phyloP scores from a whole-genome alignment of 148 eudicot species.

The Cornus suecica region DNA sequence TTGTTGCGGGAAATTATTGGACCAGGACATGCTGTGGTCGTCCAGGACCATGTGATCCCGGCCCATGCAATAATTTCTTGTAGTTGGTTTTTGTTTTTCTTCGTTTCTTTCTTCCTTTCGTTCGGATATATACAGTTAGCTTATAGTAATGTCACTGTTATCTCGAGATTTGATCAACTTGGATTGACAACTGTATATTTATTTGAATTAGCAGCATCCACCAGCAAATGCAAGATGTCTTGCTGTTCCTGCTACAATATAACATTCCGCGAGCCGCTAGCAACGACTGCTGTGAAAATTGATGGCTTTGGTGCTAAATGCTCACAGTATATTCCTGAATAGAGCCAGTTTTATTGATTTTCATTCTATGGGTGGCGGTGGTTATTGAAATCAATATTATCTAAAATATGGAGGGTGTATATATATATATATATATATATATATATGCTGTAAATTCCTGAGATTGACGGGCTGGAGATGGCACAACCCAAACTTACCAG shows the following conservation, averaged over 20 bases:
- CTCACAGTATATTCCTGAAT: neutral
- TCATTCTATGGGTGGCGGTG: no score
- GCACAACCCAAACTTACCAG: no score
- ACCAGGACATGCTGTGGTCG: no score
- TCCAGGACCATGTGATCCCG: no score
- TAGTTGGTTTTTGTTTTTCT: neutral
- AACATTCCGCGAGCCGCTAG: neutral
- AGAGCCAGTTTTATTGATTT: neutral
- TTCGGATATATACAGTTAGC: neutral
- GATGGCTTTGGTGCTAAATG: neutral
- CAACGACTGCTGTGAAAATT: neutral
- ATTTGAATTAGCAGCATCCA: neutral
- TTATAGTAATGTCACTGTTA: neutral
- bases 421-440: no score
- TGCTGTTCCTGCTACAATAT: neutral
- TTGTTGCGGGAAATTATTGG: no score
- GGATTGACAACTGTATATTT: neutral
- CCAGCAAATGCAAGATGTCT: neutral
- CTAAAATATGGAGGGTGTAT: neutral
- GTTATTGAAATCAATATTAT: neutral
- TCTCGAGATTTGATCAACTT: neutral
- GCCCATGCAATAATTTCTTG: no score
- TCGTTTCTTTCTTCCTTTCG: neutral
- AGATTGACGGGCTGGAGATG: no score
- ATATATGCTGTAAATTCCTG: neutral